Evolutionary conservation across 805 yeast genomes (phyloP).

Genomic region (Diddensiella santjacobensis): DNA sequence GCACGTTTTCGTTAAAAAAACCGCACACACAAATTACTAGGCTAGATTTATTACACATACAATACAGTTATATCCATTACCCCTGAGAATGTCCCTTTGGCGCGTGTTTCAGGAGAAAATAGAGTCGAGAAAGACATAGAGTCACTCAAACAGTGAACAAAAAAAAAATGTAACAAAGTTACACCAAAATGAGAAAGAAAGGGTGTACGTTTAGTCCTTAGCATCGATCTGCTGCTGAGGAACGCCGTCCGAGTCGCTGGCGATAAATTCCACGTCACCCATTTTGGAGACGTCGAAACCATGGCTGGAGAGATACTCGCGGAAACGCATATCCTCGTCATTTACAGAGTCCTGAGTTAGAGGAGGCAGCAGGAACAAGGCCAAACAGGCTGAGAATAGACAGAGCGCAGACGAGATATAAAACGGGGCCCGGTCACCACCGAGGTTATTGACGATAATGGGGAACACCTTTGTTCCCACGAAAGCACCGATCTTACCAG

Average conservation of each 20-base stretch:
- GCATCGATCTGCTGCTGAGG: not conserved
- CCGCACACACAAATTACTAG: too few species aligned
- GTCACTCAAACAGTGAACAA: too few species aligned
- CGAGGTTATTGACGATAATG: slow-evolving; percentile 56
- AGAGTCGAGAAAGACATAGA: too few species aligned
- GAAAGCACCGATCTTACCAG: slow-evolving; percentile 88
- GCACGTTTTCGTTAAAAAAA: not conserved
- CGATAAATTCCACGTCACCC: slow-evolving; percentile 34
- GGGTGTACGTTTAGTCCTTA: not conserved
- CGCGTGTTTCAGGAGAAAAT: too few species aligned
- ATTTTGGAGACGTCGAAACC: slow-evolving; percentile 67
- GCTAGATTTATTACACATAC: too few species aligned
- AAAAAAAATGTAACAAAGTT: not conserved
- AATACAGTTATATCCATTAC: too few species aligned
- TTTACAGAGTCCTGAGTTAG: slow-evolving; percentile 79
- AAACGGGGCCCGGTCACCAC: slow-evolving; percentile 74
- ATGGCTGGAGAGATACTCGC: slow-evolving; percentile 56
- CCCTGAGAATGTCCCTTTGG: too few species aligned
- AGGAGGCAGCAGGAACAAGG: slow-evolving; percentile 68
- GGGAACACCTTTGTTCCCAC: slow-evolving; percentile 88
- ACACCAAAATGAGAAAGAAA: not conserved
- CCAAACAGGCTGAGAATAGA: slow-evolving; percentile 61
- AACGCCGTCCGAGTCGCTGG: too few species aligned
- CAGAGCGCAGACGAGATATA: slow-evolving; percentile 76
- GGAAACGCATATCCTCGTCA: slow-evolving; percentile 68